These are phyloP conservation scores for Ascobolus immersus DNA, from an alignment of 495 filamentous ascomycete genomes.

Conservation along the genomic window DNA sequence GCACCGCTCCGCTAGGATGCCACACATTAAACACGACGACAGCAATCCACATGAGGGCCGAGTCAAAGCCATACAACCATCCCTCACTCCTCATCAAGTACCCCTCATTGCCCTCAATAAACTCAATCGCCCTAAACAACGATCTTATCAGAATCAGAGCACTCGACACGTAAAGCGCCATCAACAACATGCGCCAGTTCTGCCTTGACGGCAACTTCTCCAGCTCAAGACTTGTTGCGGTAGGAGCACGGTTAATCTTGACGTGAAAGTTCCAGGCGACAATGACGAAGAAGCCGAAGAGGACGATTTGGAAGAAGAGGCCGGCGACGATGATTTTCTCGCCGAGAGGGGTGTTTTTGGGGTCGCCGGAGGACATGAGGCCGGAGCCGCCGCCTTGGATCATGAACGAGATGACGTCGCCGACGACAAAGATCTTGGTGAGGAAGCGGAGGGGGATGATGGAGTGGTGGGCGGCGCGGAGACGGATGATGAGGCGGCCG, in stretches of 20 bases:
- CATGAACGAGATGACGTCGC: conserved; percentile 22
- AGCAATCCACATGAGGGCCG: conserved; percentile 28
- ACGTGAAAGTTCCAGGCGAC: conserved; percentile 21
- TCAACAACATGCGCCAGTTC: conserved; percentile 28
- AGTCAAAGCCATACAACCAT: conserved; percentile 39
- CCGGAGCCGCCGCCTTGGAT: conserved; percentile 18
- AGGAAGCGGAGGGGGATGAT: conserved; percentile 21
- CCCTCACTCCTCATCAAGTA: conserved; percentile 28
- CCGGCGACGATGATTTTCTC: conserved; percentile 23
- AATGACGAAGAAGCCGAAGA: conserved; percentile 28
- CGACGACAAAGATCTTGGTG: conserved; percentile 24
- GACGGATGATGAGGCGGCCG: conserved; percentile 21
- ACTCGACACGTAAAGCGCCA: conserved; percentile 27
- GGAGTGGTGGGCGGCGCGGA: conserved; percentile 19
- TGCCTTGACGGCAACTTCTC: no score
- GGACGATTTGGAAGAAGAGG: conserved; percentile 25
- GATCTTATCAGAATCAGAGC: conserved; percentile 34
- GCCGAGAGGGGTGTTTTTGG: conserved; percentile 16
- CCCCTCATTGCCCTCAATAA: conserved; percentile 28
- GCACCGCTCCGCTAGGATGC: conserved; percentile 19
- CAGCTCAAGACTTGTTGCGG: conserved; percentile 5
- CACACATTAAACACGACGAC: conserved; percentile 25
- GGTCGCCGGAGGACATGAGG: conserved; percentile 13
- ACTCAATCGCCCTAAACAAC: conserved; percentile 38
- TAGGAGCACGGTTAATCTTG: conserved; percentile 1